These are phyloP conservation scores for Fusarium gaditjirri DNA, from an alignment of 2,329 filamentous ascomycete species.

Conservation along the genomic window DNA sequence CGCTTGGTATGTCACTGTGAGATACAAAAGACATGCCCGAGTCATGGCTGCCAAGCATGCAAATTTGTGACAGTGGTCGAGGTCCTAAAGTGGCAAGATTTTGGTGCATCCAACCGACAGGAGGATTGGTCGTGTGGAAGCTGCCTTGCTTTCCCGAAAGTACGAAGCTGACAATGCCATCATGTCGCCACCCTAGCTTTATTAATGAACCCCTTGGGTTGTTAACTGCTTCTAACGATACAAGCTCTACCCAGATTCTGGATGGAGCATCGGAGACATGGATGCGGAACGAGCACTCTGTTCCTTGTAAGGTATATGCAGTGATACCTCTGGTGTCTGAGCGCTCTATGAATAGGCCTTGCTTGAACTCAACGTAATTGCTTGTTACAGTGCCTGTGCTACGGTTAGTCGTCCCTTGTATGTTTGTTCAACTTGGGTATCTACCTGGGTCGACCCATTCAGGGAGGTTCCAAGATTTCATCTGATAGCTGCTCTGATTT, in stretches of 20 bases:
- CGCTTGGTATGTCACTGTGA: not conserved
- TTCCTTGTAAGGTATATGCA: not conserved
- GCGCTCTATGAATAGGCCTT: not conserved
- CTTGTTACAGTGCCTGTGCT: not conserved
- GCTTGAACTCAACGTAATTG: not conserved
- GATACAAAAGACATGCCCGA: not conserved
- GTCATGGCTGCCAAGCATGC: not conserved
- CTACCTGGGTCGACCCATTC: not conserved
- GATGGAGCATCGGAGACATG: not conserved
- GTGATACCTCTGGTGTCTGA: not conserved
- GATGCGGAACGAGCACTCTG: not conserved
- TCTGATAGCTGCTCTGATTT: not conserved
- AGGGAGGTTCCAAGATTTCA: not conserved
- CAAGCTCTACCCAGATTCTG: not conserved
- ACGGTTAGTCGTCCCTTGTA: not conserved
- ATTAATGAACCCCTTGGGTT: not conserved
- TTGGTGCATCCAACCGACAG: not conserved
- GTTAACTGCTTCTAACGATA: not conserved
- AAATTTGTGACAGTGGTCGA: not conserved
- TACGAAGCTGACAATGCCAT: not conserved
- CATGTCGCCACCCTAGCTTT: not conserved
- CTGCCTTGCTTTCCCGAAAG: not conserved
- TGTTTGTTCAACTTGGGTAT: not conserved
- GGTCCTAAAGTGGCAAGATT: not conserved
- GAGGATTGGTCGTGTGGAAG: not conserved